Evolutionary conservation across 495 filamentous ascomycete genomes (phyloP).

Genomic region (Trichoderma reesei): DNA sequence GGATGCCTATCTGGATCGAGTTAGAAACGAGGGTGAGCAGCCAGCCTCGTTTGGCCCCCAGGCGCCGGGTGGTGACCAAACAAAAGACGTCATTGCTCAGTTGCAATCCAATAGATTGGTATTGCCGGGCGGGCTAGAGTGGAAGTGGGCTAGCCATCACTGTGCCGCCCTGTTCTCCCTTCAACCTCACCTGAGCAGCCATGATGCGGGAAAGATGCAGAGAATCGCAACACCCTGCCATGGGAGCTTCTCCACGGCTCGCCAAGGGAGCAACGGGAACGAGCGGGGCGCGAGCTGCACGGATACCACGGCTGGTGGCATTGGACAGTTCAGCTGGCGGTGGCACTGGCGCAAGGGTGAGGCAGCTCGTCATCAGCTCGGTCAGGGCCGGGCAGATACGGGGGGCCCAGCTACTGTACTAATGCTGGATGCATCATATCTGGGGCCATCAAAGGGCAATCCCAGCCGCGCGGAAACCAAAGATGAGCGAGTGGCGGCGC

Average conservation of each 20-base stretch:
- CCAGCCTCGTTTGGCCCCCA: slow-evolving; percentile 2
- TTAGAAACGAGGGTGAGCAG: not conserved
- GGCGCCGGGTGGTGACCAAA: not conserved
- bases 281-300: not conserved
- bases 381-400: not conserved
- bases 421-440: too few relatives aligned
- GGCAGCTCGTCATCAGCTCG: not conserved
- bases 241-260: not conserved
- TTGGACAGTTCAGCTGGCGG: not conserved
- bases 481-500: too few relatives aligned
- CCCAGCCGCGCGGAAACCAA: too few relatives aligned
- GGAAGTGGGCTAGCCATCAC: not conserved
- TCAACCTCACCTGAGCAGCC: not conserved
- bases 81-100: not conserved
- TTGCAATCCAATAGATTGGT: not conserved
- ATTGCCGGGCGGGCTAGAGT: not conserved
- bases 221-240: not conserved
- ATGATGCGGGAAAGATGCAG: not conserved
- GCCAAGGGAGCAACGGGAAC: not conserved
- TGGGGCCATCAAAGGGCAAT: too few relatives aligned
- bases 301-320: not conserved
- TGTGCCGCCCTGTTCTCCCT: not conserved
- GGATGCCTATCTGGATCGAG: not conserved
- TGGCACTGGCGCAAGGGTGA: not conserved
- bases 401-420: too few relatives aligned